Evolutionary conservation across 116 monocot species (phyloP), one percentile per base, ranked within the genome.

Genomic region (Dioscorea cayenensis): DNA sequence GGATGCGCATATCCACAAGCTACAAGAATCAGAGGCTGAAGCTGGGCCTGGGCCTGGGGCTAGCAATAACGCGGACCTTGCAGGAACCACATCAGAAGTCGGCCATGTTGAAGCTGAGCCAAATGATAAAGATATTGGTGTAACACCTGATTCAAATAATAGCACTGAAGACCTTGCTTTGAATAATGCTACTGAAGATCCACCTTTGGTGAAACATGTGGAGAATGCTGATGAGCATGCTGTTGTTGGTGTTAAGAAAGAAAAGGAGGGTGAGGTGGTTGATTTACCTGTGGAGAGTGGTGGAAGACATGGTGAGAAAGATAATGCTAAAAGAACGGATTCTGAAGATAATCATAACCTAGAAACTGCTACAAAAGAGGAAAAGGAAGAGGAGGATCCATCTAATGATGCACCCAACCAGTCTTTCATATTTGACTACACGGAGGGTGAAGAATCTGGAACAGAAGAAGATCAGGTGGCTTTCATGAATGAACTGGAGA

Each of bases 401-500:
- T 65, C 58, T 9, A 66, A 51, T 27, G 51, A 84, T 60, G 70
- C 43, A 14, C 20, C 78, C 2, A 73, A 29, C 51, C 73, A 72
- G 7, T 66, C 78, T 1, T 70, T 64, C 38, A 68, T 49, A 20
- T 83, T 81, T 66, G 80, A 92, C 62, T 81, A 61, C 66, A 67
- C 62, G n/a, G 93, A 85, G 51, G 93, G 88, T 28, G 84, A 93
- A 67, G 90, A 83, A 69, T 90, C 90, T 60, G 97, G 97, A 14
- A 83, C 80, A 28, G 93, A 97, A 75, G 97, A 97, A 67, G 86
- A 86, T 61, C 97, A 97, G 66, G 69, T 77, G 71, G 88, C 90
- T 60, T 97, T 97, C 77, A 93, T 97, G 90, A 88, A 78, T 72
- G 97, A 88, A 60, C 80, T 97, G 36, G 92, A 97, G 52, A 90